These are phyloP conservation scores for Corylus avellana DNA, from an alignment of 306 rosid genomes.

Conservation along the genomic window DNA sequence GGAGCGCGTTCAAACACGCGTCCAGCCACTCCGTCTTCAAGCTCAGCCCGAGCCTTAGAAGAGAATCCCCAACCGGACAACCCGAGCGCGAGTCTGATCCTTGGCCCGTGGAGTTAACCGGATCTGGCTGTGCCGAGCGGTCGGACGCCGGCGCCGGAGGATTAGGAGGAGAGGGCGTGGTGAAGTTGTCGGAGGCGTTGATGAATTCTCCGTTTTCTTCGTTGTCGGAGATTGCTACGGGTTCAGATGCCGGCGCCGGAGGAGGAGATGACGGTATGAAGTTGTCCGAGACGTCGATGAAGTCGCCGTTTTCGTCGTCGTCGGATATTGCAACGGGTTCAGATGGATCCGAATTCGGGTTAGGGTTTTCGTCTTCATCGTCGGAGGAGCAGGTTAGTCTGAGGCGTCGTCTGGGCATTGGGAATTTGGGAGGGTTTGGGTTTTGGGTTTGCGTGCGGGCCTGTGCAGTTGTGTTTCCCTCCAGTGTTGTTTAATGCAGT, in stretches of 20 bases:
- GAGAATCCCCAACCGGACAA: constrained; percentile 58
- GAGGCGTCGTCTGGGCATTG: constrained; percentile 68
- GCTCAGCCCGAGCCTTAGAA: constrained; percentile 54
- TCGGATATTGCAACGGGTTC: constrained; percentile 53
- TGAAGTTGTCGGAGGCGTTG: constrained; percentile 59
- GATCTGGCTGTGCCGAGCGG: constrained; percentile 1
- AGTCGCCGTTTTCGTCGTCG: constrained; percentile 38
- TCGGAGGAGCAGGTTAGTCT: constrained; percentile 52
- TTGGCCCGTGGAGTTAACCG: constrained; percentile 7
- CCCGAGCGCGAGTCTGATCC: constrained; percentile 14
- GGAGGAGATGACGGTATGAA: constrained; percentile 48
- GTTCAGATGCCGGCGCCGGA: constrained; percentile 12
- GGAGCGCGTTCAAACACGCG: constrained; percentile 50
- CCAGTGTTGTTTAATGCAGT: not conserved
- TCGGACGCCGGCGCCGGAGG: constrained; percentile 13
- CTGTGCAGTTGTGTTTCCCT: not conserved
- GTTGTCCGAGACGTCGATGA: constrained; percentile 65
- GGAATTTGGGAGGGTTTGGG: no score
- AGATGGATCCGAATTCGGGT: constrained; percentile 15
- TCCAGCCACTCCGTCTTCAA: constrained; percentile 63
- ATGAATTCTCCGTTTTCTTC: constrained; percentile 48
- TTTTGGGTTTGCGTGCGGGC: not conserved
- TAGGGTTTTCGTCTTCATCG: constrained; percentile 41
- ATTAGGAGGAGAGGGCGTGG: constrained; percentile 45
- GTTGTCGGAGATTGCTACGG: constrained; percentile 54